phyloP scores from a whole-genome alignment of 1,284 basidiomycete species.

The Cutaneotrichosporon sp. region DNA sequence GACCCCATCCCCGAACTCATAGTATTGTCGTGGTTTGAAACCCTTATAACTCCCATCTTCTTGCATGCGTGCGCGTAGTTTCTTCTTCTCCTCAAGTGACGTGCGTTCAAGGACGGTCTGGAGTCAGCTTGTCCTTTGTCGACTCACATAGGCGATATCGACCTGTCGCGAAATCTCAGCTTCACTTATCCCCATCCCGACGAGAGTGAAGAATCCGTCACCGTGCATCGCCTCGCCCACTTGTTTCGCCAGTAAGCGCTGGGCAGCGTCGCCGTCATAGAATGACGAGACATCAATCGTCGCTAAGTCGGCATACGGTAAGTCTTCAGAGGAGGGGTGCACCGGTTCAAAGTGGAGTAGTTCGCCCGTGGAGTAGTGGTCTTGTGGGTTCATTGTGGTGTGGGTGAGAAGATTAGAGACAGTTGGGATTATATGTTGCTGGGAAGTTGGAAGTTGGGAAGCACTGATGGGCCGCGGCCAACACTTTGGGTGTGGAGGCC shows the following conservation, averaged over 20 bases:
- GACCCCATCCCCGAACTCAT: slow-evolving; percentile 35
- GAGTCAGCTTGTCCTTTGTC: background rate
- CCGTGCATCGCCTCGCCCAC: slow-evolving; percentile 27
- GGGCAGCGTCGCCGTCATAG: slow-evolving; percentile 21
- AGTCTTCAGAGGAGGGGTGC: slow-evolving; percentile 8
- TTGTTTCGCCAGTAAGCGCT: slow-evolving; percentile 17
- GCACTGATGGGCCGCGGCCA: no score
- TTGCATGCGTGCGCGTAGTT: slow-evolving; percentile 23
- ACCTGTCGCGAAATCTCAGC: slow-evolving; percentile 28
- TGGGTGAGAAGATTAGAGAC: no score
- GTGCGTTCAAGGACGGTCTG: slow-evolving; percentile 30
- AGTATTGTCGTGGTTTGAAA: slow-evolving; percentile 31
- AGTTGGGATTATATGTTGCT: no score
- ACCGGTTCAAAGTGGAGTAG: slow-evolving; percentile 24
- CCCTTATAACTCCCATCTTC: slow-evolving; percentile 25
- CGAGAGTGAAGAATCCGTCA: slow-evolving; percentile 30
- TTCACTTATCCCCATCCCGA: slow-evolving; percentile 21
- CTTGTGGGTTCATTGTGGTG: background rate
- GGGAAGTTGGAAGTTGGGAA: no score
- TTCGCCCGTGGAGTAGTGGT: slow-evolving; percentile 17
- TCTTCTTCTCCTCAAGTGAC: slow-evolving; percentile 27
- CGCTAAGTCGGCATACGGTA: slow-evolving; percentile 29
- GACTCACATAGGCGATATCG: slow-evolving; percentile 32
- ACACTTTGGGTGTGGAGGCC: no score
- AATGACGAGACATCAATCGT: slow-evolving; percentile 26